phyloP scores from a whole-genome alignment of 768 basidiomycete species.

The Mrakia blollopis region DNA sequence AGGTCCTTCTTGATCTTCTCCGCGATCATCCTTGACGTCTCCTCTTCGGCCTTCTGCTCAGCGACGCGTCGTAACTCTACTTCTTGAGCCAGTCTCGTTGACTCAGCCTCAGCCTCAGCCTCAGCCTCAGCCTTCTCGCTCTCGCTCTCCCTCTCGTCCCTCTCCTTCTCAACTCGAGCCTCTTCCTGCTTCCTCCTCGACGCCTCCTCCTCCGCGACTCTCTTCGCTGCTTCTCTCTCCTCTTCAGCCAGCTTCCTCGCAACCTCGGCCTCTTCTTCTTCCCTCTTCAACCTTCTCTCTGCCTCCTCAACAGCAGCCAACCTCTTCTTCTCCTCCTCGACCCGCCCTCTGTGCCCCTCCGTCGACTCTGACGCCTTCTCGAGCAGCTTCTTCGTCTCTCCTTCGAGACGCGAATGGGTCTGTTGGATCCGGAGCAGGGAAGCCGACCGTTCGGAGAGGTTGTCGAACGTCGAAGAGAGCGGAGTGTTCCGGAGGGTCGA shows the following conservation, averaged over 20 bases:
- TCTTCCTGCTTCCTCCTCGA: neutral
- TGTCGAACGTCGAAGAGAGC: neutral
- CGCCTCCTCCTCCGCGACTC: neutral
- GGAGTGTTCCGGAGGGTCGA: neutral
- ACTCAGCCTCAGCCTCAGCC: too few relatives aligned
- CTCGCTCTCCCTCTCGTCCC: neutral
- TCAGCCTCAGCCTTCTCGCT: neutral
- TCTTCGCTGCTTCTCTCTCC: neutral
- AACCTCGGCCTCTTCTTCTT: neutral
- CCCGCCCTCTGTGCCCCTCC: neutral
- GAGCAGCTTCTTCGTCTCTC: neutral
- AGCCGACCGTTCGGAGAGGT: neutral
- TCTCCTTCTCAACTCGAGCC: neutral
- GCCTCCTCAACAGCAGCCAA: neutral
- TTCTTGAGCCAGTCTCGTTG: neutral
- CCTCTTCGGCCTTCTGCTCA: neutral
- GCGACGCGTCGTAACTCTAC: neutral
- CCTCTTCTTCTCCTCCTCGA: neutral
- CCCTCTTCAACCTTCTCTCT: neutral
- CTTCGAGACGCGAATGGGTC: neutral
- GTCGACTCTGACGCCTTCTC: neutral
- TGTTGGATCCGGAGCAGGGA: neutral
- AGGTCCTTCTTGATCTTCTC: conserved; percentile 2
- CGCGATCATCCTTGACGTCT: neutral
- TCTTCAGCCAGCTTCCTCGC: neutral